Base-by-base conservation (phyloP, 192 early-diverging fungal species). In the Pecoramyces ruminantium region DNA sequence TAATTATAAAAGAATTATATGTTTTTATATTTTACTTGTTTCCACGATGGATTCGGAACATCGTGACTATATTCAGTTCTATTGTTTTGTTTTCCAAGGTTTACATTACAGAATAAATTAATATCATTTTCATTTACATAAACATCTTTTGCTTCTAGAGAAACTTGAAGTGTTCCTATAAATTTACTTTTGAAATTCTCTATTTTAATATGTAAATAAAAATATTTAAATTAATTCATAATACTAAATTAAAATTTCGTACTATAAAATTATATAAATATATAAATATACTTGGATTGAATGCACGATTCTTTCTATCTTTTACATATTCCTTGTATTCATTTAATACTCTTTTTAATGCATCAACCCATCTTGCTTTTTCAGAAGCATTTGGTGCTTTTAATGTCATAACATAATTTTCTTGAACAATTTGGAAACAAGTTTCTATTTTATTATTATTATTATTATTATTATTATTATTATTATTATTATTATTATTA, bases 311-410 rank as follows among this genome's bases (percentile, higher is more conserved):
- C 51, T 67, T 67, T n/a, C 25, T 67, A n/a, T 67, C 51, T 9
- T 27, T 67, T 9, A n/a, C 51, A 25, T 3, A 5, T 9, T 67
- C 51, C 17, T n/a, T 67, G 9, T 67, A 67, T 27, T 67, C 51
- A 67, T 67, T 67, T 9, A 67, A 67, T 67, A 67, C 51, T 67
- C 51, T 67, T 6, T 67, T 67, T 27, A 67, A 67, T 3, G 51
- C 51, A n/a, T 67, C 51, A 67, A 93, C 83, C 92, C 92, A 93
- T 79, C 88, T 87, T 77, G 85, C 79, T 81, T 93, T 93, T 79
- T 87, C 87, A 28, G 87, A 85, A 0, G 82, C 81, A 13, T 85
- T 86, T 6, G 89, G 80, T 5, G 90, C 86, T 30, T 88, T 87
- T 28, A 93, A 78, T 12, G 88, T 88, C 21, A 93, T 85, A 1